Conservation (phyloP, 2,329 filamentous ascomycete species). For the Diplodia corticola region DNA sequence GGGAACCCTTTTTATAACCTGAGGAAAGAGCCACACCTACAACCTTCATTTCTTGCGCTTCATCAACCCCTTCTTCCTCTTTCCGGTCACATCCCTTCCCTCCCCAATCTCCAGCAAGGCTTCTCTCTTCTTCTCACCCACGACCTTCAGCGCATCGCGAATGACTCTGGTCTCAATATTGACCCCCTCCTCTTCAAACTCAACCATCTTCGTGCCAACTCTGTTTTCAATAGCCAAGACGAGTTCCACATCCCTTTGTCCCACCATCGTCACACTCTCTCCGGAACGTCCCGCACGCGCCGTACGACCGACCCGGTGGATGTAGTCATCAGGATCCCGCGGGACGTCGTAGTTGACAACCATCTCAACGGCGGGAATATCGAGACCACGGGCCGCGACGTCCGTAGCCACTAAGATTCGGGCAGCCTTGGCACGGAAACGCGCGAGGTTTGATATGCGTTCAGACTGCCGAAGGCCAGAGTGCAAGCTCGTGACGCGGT, state of each 20-base stretch:
- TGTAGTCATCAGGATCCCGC: slow-evolving; percentile 95
- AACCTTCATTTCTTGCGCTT: slow-evolving; percentile 21
- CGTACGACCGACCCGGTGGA: slow-evolving; percentile 93
- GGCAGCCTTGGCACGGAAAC: slow-evolving; percentile 87
- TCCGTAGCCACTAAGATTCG: slow-evolving; percentile 92
- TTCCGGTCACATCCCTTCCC: slow-evolving; percentile 86
- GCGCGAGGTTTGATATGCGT: slow-evolving; percentile 80
- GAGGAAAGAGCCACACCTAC: background rate
- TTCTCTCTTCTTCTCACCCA: slow-evolving; percentile 94
- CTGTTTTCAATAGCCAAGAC: slow-evolving; percentile 87
- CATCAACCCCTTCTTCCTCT: slow-evolving; percentile 54
- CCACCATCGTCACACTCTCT: slow-evolving; percentile 82
- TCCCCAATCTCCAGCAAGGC: slow-evolving; percentile 90
- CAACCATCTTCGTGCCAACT: slow-evolving; percentile 76
- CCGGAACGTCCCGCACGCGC: slow-evolving; percentile 85
- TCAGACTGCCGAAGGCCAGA: slow-evolving; percentile 83
- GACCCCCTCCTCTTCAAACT: slow-evolving; percentile 86
- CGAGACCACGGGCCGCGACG: slow-evolving; percentile 88
- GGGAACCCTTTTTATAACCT: background rate
- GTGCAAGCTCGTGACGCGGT: slow-evolving; percentile 89
- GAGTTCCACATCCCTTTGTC: slow-evolving; percentile 87
- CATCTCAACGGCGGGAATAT: slow-evolving; percentile 87
- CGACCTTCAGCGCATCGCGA: slow-evolving; percentile 79
- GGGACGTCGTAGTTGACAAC: slow-evolving; percentile 97
- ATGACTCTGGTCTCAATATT: slow-evolving; percentile 90